Percentiles rank a stretch among this genome's conserved stretches.
Conservation (phyloP, 352 stramenopile species). For the Phytophthora crassamura region DNA sequence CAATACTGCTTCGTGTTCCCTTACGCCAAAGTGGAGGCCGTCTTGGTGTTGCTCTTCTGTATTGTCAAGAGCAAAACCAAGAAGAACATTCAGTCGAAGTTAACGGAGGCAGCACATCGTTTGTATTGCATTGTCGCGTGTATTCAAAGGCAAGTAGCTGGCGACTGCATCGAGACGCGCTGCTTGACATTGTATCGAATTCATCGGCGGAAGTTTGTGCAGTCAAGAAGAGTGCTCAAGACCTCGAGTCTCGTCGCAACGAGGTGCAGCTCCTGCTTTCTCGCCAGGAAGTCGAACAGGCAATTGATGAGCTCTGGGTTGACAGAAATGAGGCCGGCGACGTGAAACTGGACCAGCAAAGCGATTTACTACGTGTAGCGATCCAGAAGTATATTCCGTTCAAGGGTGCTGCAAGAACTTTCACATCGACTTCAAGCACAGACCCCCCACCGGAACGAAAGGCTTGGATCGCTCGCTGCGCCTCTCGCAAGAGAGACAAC, state of each 20-base stretch:
- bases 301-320: constrained; percentile 28
- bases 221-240: constrained; percentile 26
- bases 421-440: neutral
- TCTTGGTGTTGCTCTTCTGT: constrained; percentile 28
- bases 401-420: constrained; percentile 36
- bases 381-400: constrained; percentile 61
- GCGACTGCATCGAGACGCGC: constrained; percentile 16
- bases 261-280: constrained; percentile 16
- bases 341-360: neutral
- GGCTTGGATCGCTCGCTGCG: constrained; percentile 64
- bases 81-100: constrained; percentile 5
- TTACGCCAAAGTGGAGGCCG: constrained; percentile 1
- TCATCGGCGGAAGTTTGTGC: constrained; percentile 28
- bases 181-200: constrained; percentile 32
- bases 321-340: neutral
- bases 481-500: constrained; percentile 61
- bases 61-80: constrained; percentile 33
- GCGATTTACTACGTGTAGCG: constrained; percentile 18
- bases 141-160: constrained; percentile 20
- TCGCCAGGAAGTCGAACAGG: constrained; percentile 26
- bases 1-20: constrained; percentile 34
- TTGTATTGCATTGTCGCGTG: constrained; percentile 25
- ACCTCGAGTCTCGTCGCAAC: constrained; percentile 31
- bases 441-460: constrained; percentile 16
- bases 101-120: neutral